Base-by-base conservation (phyloP, 192 early-diverging fungal species). In the Radiomyces spectabilis region DNA sequence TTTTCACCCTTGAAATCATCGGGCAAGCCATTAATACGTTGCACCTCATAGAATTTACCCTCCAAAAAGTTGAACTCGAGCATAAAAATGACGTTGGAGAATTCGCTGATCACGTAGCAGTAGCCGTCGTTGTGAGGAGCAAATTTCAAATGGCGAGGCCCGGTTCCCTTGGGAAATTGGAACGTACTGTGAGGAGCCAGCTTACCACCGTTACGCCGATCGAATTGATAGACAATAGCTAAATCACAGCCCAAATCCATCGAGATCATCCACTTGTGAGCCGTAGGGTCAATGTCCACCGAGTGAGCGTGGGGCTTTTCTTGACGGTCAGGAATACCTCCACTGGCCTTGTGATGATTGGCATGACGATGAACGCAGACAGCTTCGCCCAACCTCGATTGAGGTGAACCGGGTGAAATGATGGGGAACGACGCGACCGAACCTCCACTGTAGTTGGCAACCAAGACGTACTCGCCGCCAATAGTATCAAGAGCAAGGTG, bases 381-480 rank as follows among this genome's bases (percentile, higher is more conserved):
- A 0, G 43, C 27, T 4, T 29, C 32, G 18, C 53, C 51, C 9
- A 69, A 5, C 1, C 26, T 21, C 5, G 21, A 25, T 9, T 33
- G 22, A 25, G 21, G 13, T 31, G 10, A 40, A 37, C 59, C 59
- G 16, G 42, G 29, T 5, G 10, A 6, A 21, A 42, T 16, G 19
- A 63, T 41, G 1, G 61, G 59, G 25, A 55, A 55, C 7, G 46
- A 39, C 0, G 39, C 27, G 2, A 50, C 52, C 7, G 55, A 59
- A 1, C 67, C 67, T 19, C 67, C 57, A 22, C 21, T 51, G 22
- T 69, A 69, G 40, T 69, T 69, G 40, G 61, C 61, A 0, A 59
- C 57, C 26, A 69, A 40, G 1, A 59, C 25, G 38, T 69, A 25
- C 10, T 40, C 37, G 2, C 56, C 51, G 2, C 51, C 51, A 1